Base-by-base conservation (phyloP, 164 flowering plant species). In the Santalum album region DNA sequence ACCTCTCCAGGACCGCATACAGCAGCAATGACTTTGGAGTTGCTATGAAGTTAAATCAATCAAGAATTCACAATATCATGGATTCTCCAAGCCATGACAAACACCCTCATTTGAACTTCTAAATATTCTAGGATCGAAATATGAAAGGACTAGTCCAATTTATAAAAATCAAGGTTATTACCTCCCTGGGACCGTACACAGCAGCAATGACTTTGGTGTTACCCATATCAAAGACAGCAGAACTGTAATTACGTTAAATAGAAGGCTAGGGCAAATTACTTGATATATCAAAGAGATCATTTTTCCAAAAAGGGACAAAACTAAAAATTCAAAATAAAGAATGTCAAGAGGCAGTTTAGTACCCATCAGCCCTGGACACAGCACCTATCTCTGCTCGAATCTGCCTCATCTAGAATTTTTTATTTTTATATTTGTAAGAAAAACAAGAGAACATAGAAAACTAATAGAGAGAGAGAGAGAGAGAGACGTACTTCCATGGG, bases 111-210 rank as follows among this genome's bases (percentile, higher is more conserved):
- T n/a, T n/a, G n/a, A n/a, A n/a, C n/a, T n/a, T n/a, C n/a, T n/a
- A n/a, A n/a, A n/a, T n/a, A n/a, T n/a, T n/a, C n/a, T n/a, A n/a
- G n/a, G n/a, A n/a, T n/a, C n/a, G n/a, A n/a, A n/a, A n/a, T n/a
- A n/a, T n/a, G n/a, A n/a, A n/a, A n/a, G n/a, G 17, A 53, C 2
- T 29, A 27, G 19, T 25, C 34, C 23, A 38, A 44, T 15, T 36
- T 36, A 14, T 7, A 15, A 63, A 9, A 7, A 20, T 12, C n/a
- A 19, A 16, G 19, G 10, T n/a, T 72, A 10, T 44, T 46, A 92
- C 98, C 96, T 92, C 96, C 73, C 99, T 77, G 11, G 99, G 99
- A 25, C 99, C 99, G 66, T 91, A 91, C 14, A 91, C 98, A 2
- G 92, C 98, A 63, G 98, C 98, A 67, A 91, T 84, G 51, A 91